Conservation (phyloP, 495 filamentous ascomycete species). For the Glarea lozoyensis region DNA sequence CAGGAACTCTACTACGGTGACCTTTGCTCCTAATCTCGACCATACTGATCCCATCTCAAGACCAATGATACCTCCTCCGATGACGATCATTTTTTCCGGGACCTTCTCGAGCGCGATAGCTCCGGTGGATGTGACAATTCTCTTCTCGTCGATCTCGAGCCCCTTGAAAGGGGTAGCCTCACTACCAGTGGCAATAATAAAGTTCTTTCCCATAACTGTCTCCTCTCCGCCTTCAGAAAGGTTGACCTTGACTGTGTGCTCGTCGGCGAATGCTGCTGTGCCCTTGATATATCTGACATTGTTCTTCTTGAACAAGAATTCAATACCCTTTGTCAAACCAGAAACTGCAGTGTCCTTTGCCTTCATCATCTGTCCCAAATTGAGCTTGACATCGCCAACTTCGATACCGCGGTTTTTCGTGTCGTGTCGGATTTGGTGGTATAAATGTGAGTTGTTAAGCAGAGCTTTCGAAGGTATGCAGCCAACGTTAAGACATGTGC, state of each 20-base stretch:
- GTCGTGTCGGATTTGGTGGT: slow-evolving; percentile 96
- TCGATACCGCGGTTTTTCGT: slow-evolving; percentile 95
- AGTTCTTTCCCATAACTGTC: slow-evolving; percentile 83
- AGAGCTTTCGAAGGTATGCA: slow-evolving; percentile 99
- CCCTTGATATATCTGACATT: slow-evolving; percentile 95
- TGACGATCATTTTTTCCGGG: slow-evolving; percentile 95
- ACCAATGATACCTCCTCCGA: slow-evolving; percentile 97
- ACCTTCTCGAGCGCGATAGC: slow-evolving; percentile 83
- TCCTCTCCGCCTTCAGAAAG: slow-evolving; percentile 83
- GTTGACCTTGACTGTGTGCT: slow-evolving; percentile 86
- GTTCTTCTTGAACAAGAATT: slow-evolving; percentile 98
- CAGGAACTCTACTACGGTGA: slow-evolving; percentile 95
- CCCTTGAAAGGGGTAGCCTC: slow-evolving; percentile 96
- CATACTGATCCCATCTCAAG: slow-evolving; percentile 99
- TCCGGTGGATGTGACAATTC: slow-evolving; percentile 91
- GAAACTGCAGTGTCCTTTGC: slow-evolving; percentile 88
- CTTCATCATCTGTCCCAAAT: slow-evolving; percentile 93
- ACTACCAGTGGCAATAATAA: slow-evolving; percentile 90
- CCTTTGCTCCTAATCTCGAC: slow-evolving; percentile 85
- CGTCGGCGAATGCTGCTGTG: slow-evolving; percentile 73
- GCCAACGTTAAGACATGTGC: slow-evolving; percentile 97
- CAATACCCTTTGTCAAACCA: slow-evolving; percentile 91
- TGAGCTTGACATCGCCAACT: slow-evolving; percentile 93
- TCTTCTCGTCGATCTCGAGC: slow-evolving; percentile 92
- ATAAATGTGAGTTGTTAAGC: slow-evolving; percentile 98